A percentile compares a stretch with the other conserved stretches of the same genome.
Conservation (phyloP, 768 basidiomycete species). For the Antrodiella citrinella region DNA sequence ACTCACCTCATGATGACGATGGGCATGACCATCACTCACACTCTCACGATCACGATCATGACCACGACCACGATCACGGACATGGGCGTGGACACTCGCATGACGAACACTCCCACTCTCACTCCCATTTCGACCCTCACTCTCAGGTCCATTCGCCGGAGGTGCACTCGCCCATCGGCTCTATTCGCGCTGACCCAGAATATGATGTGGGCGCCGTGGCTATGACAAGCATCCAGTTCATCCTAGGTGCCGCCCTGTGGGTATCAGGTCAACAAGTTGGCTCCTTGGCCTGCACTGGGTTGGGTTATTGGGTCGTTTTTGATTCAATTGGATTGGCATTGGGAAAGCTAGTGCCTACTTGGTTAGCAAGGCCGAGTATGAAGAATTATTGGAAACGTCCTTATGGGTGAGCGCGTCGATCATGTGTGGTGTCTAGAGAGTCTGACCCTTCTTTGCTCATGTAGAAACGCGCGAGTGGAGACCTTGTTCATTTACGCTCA, state of each 20-base stretch:
- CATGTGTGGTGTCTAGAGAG: neutral
- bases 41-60: constrained; percentile 1
- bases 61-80: constrained; percentile 5
- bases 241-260: constrained; percentile 75
- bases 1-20: constrained; percentile 1
- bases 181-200: constrained; percentile 11
- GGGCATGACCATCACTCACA: constrained; percentile 3
- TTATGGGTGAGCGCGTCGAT: constrained; percentile 49
- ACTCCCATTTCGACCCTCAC: neutral
- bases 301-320: constrained; percentile 96
- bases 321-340: constrained; percentile 78
- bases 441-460: neutral
- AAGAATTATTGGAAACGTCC: constrained; percentile 29
- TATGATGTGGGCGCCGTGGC: constrained; percentile 11
- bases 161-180: constrained; percentile 10
- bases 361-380: constrained; percentile 28
- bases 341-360: constrained; percentile 36
- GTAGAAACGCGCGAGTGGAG: constrained; percentile 57
- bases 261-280: constrained; percentile 83
- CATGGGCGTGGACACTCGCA: neutral
- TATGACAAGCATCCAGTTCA: constrained; percentile 32
- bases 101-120: neutral
- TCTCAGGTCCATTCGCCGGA: neutral
- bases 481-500: constrained; percentile 81
- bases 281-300: constrained; percentile 78